A percentile compares a stretch with the other conserved stretches of the same genome.
Evolutionary conservation across 129 eudicot genomes (phyloP).

Genomic region (Artemisia annua): DNA sequence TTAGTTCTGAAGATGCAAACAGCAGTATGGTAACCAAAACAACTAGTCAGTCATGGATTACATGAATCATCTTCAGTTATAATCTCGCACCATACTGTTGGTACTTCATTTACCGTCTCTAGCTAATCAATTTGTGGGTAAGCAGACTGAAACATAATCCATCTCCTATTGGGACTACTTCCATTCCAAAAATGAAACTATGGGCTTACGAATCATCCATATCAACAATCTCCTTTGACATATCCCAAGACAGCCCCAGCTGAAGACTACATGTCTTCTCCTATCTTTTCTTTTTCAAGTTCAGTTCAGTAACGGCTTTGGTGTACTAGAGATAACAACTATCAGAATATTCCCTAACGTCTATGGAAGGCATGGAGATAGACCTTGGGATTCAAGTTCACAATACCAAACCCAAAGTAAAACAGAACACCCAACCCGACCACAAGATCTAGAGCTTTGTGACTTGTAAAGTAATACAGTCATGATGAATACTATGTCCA

Average conservation of each 20-base stretch:
- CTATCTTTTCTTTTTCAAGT: conserved; percentile 1
- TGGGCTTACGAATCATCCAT: not conserved
- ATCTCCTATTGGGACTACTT: not conserved
- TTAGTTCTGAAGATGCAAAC: not conserved
- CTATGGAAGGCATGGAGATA: not conserved
- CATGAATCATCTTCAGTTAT: not conserved
- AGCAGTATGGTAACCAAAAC: not conserved
- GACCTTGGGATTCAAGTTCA: conserved; percentile 15
- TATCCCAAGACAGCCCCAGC: conserved; percentile 5
- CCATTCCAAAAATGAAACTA: not conserved
- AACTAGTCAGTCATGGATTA: not conserved
- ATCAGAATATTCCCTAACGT: conserved; percentile 15
- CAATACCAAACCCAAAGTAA: conserved; percentile 2
- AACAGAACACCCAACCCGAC: conserved; percentile 14
- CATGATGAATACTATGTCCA: conserved; percentile 11
- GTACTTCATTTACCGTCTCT: not conserved
- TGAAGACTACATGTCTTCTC: not conserved
- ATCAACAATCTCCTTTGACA: not conserved
- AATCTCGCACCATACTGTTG: not conserved
- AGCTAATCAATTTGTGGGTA: not conserved
- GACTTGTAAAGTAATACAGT: conserved; percentile 2
- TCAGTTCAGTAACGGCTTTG: not conserved
- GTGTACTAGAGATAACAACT: not conserved
- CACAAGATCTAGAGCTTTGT: not conserved
- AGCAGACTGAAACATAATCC: not conserved